Evolutionary conservation across 129 eudicot species (phyloP).

Genomic region (Apium graveolens): DNA sequence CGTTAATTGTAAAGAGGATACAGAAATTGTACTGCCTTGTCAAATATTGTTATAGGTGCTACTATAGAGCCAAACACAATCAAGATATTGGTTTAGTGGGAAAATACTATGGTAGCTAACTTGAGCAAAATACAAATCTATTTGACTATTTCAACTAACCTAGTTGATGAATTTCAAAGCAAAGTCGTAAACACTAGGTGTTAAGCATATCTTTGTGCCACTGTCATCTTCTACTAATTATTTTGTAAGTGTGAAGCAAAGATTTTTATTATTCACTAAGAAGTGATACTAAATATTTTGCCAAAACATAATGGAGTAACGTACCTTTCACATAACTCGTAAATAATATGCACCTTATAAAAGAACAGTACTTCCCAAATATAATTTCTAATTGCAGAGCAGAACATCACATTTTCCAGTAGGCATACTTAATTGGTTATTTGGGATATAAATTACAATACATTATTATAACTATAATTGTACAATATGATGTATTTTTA

Average conservation of each 20-base stretch:
- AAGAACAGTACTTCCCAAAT: too few relatives aligned
- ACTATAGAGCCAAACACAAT: background rate
- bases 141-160: background rate
- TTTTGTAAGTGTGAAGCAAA: slow-evolving; percentile 1
- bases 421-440: too few relatives aligned
- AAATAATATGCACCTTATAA: background rate
- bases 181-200: background rate
- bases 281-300: background rate
- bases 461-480: too few relatives aligned
- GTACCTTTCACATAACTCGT: too few relatives aligned
- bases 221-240: background rate
- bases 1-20: background rate
- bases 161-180: background rate
- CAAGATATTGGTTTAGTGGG: background rate
- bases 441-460: too few relatives aligned
- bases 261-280: background rate
- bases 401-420: background rate
- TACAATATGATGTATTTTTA: too few relatives aligned
- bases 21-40: background rate
- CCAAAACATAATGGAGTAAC: background rate
- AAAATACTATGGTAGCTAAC: background rate
- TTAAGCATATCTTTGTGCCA: background rate
- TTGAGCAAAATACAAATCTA: background rate
- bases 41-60: background rate
- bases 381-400: too few relatives aligned